Evolutionary conservation across 306 rosid species (phyloP).

Genomic region (Quercus parvula): DNA sequence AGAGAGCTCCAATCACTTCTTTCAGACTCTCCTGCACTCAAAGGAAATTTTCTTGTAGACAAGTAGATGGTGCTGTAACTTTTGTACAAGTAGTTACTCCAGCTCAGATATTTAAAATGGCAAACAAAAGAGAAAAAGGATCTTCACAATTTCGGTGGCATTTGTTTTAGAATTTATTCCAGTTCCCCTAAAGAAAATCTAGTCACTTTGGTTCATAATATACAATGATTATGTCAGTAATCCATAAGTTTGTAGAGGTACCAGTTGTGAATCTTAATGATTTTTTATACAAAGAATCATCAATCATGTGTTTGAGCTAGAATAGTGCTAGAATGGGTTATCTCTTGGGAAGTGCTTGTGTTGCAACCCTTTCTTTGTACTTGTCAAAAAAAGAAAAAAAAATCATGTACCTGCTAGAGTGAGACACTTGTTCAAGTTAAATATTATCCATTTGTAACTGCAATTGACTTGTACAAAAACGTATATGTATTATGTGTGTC

Average conservation of each 20-base stretch:
- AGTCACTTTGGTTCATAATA: neutral
- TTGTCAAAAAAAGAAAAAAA: too few relatives aligned
- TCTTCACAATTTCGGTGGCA: neutral
- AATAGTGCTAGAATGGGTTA: too few relatives aligned
- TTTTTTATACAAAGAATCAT: too few relatives aligned
- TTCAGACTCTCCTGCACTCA: conserved; percentile 40
- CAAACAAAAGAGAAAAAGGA: neutral
- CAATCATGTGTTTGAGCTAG: too few relatives aligned
- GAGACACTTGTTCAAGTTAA: neutral
- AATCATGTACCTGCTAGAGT: neutral
- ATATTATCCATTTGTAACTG: too few relatives aligned
- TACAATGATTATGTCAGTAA: neutral
- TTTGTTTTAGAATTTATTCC: neutral
- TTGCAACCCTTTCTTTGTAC: too few relatives aligned
- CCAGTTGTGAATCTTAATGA: neutral
- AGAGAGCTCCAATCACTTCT: conserved; percentile 53
- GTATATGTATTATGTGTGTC: too few relatives aligned
- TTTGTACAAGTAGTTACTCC: neutral
- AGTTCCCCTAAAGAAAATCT: neutral
- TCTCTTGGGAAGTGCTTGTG: too few relatives aligned
- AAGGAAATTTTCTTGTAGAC: conserved; percentile 29
- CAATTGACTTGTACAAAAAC: too few relatives aligned
- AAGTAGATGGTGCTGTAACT: conserved; percentile 18
- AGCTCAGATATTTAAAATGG: neutral
- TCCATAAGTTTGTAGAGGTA: neutral